Base-by-base conservation (phyloP, 2,329 filamentous ascomycete genomes). In the Fusarium xyrophilum region DNA sequence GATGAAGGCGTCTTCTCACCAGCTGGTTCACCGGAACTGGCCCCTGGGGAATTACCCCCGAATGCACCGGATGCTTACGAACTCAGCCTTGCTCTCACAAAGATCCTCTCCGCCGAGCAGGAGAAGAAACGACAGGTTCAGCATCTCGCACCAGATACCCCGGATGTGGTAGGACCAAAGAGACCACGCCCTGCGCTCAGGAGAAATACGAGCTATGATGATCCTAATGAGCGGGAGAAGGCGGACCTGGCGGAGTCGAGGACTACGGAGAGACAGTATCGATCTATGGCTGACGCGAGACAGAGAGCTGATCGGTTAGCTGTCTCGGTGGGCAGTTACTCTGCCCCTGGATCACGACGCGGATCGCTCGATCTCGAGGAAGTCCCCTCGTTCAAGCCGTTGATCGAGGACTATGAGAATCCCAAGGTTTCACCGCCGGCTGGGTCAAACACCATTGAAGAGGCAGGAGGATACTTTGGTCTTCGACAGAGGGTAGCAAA, bases 151-250 rank as follows among this genome's bases (percentile, higher is more conserved):
- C 65, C 55, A 36, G 35, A 48, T 28, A 61, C 74, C 42, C 69
- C 69, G 44, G 73, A 75, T 23, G 15, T 35, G n/a, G 54, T 28
- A 21, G 56, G 42, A 12, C 72, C 59, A 19, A 74, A 63, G 60
- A 70, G 73, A 12, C 79, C 79, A 14, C 76, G 79, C 42, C 80
- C 80, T 27, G 80, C 77, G 14, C 69, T 82, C n/a, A 75, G 79
- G 65, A 78, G 80, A 40, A 82, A 81, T 67, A 82, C 80, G 42
- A 82, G 80, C 67, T 82, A 82, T 57, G 78, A 81, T 58, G 79
- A 72, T 15, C 79, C 79, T 2, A 74, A 77, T 67, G 80, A 82
- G 71, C 73, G 78, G 13, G 75, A 82, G 63, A 76, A 74, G 65
- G 80, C 80, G 28, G 80, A 82, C 59, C 72, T 74, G 39, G 80